Conservation (phyloP, 1,284 basidiomycete genomes). For the Porodaedalea pini region DNA sequence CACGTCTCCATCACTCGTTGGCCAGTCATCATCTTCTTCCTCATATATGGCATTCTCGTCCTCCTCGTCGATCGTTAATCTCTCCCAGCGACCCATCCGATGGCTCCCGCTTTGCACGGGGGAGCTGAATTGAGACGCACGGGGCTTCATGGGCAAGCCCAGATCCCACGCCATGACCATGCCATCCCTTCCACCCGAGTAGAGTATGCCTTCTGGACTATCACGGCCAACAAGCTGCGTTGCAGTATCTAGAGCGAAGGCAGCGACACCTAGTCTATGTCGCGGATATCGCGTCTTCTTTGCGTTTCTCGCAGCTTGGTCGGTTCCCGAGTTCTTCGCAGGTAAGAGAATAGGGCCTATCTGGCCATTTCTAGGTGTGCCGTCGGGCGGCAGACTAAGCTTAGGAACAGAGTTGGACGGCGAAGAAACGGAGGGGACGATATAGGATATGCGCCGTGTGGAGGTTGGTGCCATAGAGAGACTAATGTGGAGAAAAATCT, state of each 20-base stretch:
- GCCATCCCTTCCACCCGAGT: slow-evolving; percentile 91
- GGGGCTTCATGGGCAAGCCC: slow-evolving; percentile 56
- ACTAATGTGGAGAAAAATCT: not conserved
- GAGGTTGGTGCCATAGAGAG: slow-evolving; percentile 8
- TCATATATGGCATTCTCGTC: slow-evolving; percentile 51
- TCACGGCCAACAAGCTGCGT: slow-evolving; percentile 64
- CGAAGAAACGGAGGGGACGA: slow-evolving; percentile 61
- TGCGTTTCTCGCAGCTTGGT: slow-evolving; percentile 26
- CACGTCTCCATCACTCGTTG: slow-evolving; percentile 65
- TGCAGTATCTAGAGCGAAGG: slow-evolving; percentile 81
- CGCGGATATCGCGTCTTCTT: slow-evolving; percentile 50
- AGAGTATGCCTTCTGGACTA: slow-evolving; percentile 85
- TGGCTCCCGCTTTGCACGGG: slow-evolving; percentile 21
- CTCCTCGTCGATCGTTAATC: slow-evolving; percentile 70
- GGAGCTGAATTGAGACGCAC: slow-evolving; percentile 22
- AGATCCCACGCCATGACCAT: slow-evolving; percentile 92
- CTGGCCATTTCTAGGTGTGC: slow-evolving; percentile 55
- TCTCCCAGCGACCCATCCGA: slow-evolving; percentile 59
- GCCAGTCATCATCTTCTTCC: slow-evolving; percentile 41
- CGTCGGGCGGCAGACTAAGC: slow-evolving; percentile 69
- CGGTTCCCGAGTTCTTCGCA: slow-evolving; percentile 7
- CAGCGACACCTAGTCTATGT: slow-evolving; percentile 84
- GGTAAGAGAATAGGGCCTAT: slow-evolving; percentile 64
- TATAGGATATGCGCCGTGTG: slow-evolving; percentile 67
- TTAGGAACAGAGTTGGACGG: slow-evolving; percentile 55